These are phyloP conservation scores for Pestalotiopsis sp. DNA, from an alignment of 2,329 filamentous ascomycete genomes.

Conservation along the genomic window DNA sequence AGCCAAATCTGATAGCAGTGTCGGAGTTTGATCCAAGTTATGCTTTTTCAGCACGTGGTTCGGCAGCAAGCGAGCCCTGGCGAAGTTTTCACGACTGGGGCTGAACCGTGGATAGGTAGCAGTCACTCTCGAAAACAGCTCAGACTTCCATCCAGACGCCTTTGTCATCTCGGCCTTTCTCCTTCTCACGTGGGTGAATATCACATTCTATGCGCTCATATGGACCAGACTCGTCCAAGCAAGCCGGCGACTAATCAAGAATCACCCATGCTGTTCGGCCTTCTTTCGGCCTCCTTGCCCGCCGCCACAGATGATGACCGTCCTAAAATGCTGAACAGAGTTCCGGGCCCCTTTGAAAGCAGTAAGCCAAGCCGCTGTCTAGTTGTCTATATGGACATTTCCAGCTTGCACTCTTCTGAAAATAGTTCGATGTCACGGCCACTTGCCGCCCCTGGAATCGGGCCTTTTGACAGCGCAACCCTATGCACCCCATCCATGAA, in stretches of 20 bases:
- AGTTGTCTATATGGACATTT: neutral
- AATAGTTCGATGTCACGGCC: neutral
- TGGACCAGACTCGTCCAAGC: neutral
- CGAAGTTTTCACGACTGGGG: neutral
- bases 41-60: neutral
- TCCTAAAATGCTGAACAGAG: neutral
- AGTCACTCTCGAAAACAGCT: neutral
- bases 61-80: constrained; percentile 1
- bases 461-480: constrained; percentile 8
- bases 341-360: neutral
- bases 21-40: neutral
- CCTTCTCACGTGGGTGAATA: neutral
- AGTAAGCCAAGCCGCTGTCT: neutral
- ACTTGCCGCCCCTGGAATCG: constrained; percentile 3
- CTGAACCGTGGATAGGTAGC: no score
- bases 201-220: no score
- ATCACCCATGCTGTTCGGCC: neutral
- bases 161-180: constrained; percentile 7
- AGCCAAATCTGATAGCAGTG: neutral
- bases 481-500: neutral
- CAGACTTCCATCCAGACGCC: neutral
- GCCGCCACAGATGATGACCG: neutral
- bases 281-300: neutral
- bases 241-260: neutral
- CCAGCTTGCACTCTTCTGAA: neutral